These are phyloP conservation scores for Copromyces sp. DNA, from an alignment of 495 filamentous ascomycete species.

Conservation along the genomic window DNA sequence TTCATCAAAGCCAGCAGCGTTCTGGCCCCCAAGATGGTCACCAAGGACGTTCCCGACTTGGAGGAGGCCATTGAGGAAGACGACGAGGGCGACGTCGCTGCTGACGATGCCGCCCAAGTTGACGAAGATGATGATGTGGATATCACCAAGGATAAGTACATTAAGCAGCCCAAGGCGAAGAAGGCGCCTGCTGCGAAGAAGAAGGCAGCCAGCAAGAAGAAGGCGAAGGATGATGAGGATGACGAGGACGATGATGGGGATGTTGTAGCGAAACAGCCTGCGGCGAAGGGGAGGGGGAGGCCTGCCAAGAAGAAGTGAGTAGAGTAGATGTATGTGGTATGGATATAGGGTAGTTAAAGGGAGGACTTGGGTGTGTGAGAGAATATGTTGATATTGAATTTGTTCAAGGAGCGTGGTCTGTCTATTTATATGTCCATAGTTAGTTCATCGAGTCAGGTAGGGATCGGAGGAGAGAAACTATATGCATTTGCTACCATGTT, in stretches of 20 bases:
- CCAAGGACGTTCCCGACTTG: conserved; percentile 79
- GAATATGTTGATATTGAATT: too few species aligned
- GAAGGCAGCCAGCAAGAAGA: conserved; percentile 28
- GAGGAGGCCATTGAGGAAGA: conserved; percentile 94
- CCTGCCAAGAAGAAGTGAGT: conserved; percentile 1
- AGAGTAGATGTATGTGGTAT: not conserved
- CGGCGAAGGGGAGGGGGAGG: conserved; percentile 13
- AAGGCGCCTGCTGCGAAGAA: conserved; percentile 57
- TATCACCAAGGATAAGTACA: conserved; percentile 90
- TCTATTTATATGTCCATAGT: not conserved
- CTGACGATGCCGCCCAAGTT: conserved; percentile 48
- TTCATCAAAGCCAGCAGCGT: conserved; percentile 90
- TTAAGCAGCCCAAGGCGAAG: conserved; percentile 77
- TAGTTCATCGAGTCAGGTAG: not conserved
- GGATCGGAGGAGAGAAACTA: not conserved
- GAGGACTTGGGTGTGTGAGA: too few species aligned
- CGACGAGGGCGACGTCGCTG: conserved; percentile 53
- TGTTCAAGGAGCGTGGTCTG: not conserved
- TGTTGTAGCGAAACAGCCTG: conserved; percentile 5
- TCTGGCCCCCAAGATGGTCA: conserved; percentile 53
- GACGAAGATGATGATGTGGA: conserved; percentile 62
- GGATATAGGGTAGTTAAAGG: not conserved
- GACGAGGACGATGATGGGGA: conserved; percentile 22
- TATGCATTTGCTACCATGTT: not conserved
- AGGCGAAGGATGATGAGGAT: conserved; percentile 22